Evolutionary conservation across 2,329 filamentous ascomycete genomes (phyloP).

Genomic region (Nannizzia gypsea): DNA sequence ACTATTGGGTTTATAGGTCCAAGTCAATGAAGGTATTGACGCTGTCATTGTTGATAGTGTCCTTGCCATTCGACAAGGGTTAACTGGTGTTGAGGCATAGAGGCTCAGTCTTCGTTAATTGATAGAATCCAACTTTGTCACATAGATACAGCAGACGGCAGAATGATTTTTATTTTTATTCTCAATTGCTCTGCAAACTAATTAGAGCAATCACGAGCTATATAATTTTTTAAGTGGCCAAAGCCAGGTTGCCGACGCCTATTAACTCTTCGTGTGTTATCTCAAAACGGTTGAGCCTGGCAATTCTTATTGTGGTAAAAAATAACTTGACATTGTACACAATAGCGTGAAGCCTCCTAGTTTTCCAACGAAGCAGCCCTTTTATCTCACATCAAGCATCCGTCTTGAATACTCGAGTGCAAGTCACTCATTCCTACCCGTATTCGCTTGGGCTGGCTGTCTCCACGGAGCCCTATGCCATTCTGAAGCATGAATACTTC

Average conservation of each 20-base stretch:
- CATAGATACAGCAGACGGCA: no score
- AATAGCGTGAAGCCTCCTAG: no score
- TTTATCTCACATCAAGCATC: constrained; percentile 36
- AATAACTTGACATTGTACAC: neutral
- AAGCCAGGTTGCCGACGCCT: no score
- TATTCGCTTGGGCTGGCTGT: constrained; percentile 5
- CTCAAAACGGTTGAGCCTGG: no score
- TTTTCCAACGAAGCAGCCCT: neutral
- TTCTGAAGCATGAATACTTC: constrained; percentile 55
- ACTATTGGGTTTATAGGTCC: constrained; percentile 42
- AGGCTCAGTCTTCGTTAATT: neutral
- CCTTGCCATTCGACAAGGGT: constrained; percentile 77
- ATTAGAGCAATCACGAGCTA: no score
- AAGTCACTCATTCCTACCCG: constrained; percentile 36
- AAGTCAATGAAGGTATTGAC: constrained; percentile 92
- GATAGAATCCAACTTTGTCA: neutral
- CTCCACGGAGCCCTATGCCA: constrained; percentile 5
- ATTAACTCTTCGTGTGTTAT: no score
- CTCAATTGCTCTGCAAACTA: neutral
- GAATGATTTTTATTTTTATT: neutral
- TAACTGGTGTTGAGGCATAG: constrained; percentile 43
- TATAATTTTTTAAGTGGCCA: no score
- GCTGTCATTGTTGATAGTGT: constrained; percentile 96
- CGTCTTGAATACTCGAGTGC: constrained; percentile 40
- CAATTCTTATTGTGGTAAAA: no score